phyloP scores from a whole-genome alignment of 345 rosid species.

The Rhodamnia argentea region DNA sequence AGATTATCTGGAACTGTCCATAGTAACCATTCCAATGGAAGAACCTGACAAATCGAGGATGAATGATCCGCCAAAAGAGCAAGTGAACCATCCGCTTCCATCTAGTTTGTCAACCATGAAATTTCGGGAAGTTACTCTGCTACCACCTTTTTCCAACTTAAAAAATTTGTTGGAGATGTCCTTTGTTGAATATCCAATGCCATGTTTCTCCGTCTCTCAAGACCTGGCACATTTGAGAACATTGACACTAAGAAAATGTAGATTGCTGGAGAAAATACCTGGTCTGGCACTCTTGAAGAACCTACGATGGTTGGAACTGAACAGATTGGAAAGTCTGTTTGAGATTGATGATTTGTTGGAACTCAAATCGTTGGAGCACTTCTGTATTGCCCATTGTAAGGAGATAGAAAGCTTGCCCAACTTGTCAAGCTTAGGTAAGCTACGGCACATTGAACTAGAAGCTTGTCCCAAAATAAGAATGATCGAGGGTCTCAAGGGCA shows the following conservation, averaged over 20 bases:
- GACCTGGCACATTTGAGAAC: neutral
- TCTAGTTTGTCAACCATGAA: neutral
- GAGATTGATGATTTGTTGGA: neutral
- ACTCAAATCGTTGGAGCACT: neutral
- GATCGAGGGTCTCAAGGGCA: neutral
- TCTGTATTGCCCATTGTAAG: neutral
- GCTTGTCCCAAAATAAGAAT: neutral
- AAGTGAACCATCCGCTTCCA: neutral
- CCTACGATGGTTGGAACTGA: neutral
- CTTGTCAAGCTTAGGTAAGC: neutral
- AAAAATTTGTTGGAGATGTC: neutral
- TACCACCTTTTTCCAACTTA: neutral
- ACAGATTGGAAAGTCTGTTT: neutral
- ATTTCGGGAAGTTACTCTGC: neutral
- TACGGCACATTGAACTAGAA: neutral
- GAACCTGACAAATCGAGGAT: neutral
- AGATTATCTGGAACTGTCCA: neutral
- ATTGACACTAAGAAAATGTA: neutral
- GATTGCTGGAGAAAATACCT: neutral
- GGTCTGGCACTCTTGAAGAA: neutral
- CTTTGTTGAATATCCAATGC: neutral
- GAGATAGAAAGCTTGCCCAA: neutral
- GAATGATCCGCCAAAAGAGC: neutral
- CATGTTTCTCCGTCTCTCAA: neutral
- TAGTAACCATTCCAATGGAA: neutral